Percentiles rank a stretch among this genome's conserved stretches.
phyloP scores from a whole-genome alignment of 2,329 filamentous ascomycete genomes.

The Ceratocystis cubensis region DNA sequence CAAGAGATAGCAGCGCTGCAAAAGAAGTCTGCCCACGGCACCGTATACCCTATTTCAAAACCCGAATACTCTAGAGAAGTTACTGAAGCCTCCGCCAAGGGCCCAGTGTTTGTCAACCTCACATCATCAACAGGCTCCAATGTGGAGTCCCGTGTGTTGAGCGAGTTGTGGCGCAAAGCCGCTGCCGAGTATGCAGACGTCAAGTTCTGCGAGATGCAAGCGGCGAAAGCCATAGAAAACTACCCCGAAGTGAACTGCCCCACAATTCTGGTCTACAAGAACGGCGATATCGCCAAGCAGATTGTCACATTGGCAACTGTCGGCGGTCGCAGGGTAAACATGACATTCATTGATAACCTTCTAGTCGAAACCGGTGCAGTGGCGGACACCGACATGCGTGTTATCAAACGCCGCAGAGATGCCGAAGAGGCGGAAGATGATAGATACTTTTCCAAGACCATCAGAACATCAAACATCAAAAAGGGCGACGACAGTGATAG shows the following conservation, averaged over 20 bases:
- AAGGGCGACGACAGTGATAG: constrained; percentile 38
- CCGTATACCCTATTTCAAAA: constrained; percentile 88
- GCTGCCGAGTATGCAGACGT: constrained; percentile 80
- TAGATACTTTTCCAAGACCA: constrained; percentile 37
- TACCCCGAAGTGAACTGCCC: constrained; percentile 94
- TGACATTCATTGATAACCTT: constrained; percentile 67
- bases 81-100: constrained; percentile 70
- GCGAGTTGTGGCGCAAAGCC: constrained; percentile 74
- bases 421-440: constrained; percentile 51
- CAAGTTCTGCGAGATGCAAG: constrained; percentile 95
- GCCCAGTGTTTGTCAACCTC: constrained; percentile 63
- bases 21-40: constrained; percentile 69
- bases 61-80: constrained; percentile 85
- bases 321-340: constrained; percentile 55
- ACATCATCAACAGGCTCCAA: constrained; percentile 69
- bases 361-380: constrained; percentile 74
- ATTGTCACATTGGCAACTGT: constrained; percentile 77
- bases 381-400: constrained; percentile 62
- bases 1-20: constrained; percentile 65
- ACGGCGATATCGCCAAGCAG: constrained; percentile 84
- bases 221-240: constrained; percentile 84
- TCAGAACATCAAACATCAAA: constrained; percentile 39
- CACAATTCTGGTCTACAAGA: constrained; percentile 82
- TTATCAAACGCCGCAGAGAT: constrained; percentile 49
- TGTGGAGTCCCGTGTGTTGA: constrained; percentile 69